Evolutionary conservation across 441 rosid genomes (phyloP).

Genomic region (Croton laevigatus): DNA sequence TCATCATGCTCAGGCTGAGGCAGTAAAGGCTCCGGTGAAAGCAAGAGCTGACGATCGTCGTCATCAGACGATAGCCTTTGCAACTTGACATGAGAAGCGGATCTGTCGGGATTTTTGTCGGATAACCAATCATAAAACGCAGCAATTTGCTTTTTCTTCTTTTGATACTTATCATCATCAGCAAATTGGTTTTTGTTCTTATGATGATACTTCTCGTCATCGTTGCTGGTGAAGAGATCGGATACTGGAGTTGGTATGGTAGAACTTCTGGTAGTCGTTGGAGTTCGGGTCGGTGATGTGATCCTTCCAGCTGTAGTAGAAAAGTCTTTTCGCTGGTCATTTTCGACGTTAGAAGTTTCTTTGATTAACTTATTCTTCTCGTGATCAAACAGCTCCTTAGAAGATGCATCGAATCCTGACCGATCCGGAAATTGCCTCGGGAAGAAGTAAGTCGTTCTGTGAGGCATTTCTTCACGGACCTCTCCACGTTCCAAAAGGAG

Average conservation of each 20-base stretch:
- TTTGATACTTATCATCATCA: conserved; percentile 32
- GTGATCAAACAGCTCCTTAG: conserved; percentile 43
- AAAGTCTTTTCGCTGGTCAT: conserved; percentile 29
- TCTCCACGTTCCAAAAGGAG: conserved; percentile 8
- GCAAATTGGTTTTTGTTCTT: conserved; percentile 46
- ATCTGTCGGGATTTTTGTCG: conserved; percentile 51
- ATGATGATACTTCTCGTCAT: conserved; percentile 37
- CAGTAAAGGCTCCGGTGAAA: conserved; percentile 37
- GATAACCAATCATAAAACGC: conserved; percentile 68
- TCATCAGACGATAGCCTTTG: conserved; percentile 10
- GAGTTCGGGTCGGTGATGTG: conserved; percentile 19
- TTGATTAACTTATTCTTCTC: conserved; percentile 40
- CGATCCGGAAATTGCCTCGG: conserved; percentile 97
- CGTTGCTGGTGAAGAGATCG: conserved; percentile 53
- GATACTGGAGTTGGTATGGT: conserved; percentile 22
- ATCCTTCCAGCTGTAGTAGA: conserved; percentile 15
- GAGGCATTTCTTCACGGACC: conserved; percentile 68
- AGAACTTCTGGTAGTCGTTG: not conserved
- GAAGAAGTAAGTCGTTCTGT: conserved; percentile 94
- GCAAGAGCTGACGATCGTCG: conserved; percentile 41
- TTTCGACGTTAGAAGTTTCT: conserved; percentile 27
- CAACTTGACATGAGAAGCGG: conserved; percentile 41
- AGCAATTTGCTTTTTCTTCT: conserved; percentile 56
- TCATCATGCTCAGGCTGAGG: conserved; percentile 30
- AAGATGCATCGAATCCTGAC: conserved; percentile 48